Base-by-base conservation (phyloP, 192 early-diverging fungal genomes). In the Umbelopsis sp. region DNA sequence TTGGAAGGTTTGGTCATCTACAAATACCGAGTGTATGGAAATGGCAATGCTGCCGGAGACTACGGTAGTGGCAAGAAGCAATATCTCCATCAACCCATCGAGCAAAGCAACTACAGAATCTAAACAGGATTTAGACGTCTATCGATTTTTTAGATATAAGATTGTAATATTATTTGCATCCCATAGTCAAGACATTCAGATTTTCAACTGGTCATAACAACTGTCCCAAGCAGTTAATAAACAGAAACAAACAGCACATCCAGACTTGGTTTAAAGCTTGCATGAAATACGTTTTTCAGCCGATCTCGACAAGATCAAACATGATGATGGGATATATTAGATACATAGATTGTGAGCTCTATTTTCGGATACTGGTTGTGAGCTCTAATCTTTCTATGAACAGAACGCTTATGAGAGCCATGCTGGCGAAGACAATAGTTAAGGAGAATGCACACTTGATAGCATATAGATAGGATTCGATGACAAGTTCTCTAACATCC, bases 1-100 rank as follows among this genome's bases (percentile, higher is more conserved):
- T 81, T 99, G 52, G 96, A 98, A 82, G 96, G 98, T 10, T 79
- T 99, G 52, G 91, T 97, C n/a, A 98, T 98, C 68, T 99, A 99
- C 90, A 99, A 98, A 81, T 99, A 97, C 83, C 86, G 90, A 35
- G 50, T 96, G 67, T 91, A 92, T 82, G 97, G 97, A 30, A 85
- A 92, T 47, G 97, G 97, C 21, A 93, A 98, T 51, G 88, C 85
- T 53, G 84, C 92, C 10, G 85, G 74, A 23, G 91, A 93, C 71
- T 99, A 93, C 83, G 93, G 93, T 13, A 75, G 85, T 46, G 92
- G 90, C 27, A 92, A 93, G 78, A 87, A 85, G 67, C 65, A 74
- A 49, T 98, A 85, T 74, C 51, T 90, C 74, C 96, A 98, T 79
- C 58, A 87, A 70, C 71, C 82, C 55, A 92, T 94, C 44, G 75